Evolutionary conservation across 345 rosid genomes (phyloP), one percentile per base, ranked within the genome.

Genomic region (Gossypium raimondii): DNA sequence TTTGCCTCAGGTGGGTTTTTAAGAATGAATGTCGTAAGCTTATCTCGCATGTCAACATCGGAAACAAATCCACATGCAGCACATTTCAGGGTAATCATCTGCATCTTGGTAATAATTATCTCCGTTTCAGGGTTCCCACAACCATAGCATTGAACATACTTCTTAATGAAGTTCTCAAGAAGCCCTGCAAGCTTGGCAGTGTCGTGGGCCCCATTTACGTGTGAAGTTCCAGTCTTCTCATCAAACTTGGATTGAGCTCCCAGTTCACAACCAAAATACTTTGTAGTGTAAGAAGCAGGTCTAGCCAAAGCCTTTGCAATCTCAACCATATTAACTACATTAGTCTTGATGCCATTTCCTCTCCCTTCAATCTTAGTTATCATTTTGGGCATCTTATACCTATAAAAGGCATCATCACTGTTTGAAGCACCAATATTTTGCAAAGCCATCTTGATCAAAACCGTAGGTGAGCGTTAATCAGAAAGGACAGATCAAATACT

Each of bases 381-480:
- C 98, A 93, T 93, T 84, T 70, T 93, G 2, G 98, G 98, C 98
- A 93, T 93, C 87, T 93, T 93, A 85, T 93, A 93, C 95, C 98
- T 88, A 76, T 93, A 93, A 52, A 91, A 93, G 87, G 93, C 98
- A 87, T 93, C 98, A 70, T 93, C 91, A 11, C 87, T 87, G 85
- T 93, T 93, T 13, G 93, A 78, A 50, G 92, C 93, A 82, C 98
- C 98, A 79, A 93, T 93, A 75, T 93, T 93, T 69, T 90, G 97
- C 78, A 94, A 76, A 11, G 97, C 97, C 98, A 94, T 94, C 75
- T 79, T 88, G 83, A 29, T 61, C 47, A 73, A 29, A 34, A 63
- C 45, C 62, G 60, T 60, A 18, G 43, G 52, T 61, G 45, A 43
- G 12, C 24, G 51, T 41, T 20, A 55, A 60, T 83, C 80, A 84